Conservation (phyloP, 345 rosid genomes). For the Salix purpurea region DNA sequence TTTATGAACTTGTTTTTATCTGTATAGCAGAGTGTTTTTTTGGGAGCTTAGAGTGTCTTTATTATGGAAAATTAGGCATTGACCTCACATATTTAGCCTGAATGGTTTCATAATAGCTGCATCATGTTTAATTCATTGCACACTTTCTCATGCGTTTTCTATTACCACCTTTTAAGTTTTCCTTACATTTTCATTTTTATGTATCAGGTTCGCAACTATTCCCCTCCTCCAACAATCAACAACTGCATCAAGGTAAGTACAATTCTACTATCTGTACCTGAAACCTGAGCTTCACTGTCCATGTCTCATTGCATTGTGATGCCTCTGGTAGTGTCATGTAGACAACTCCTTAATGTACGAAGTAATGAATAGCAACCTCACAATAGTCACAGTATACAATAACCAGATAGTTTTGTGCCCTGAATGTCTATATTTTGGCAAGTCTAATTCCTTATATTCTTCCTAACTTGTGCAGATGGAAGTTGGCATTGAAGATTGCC, state of each 20-base stretch:
- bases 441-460: neutral
- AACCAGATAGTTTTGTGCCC: neutral
- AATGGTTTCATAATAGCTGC: neutral
- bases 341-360: neutral
- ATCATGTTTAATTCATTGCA: neutral
- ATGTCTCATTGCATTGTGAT: neutral
- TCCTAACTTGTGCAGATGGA: slow-evolving; percentile 68
- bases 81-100: neutral
- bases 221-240: slow-evolving; percentile 73
- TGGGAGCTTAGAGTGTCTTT: neutral
- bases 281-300: neutral
- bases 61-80: neutral
- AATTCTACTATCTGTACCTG: neutral
- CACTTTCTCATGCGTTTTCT: neutral
- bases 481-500: slow-evolving; percentile 97
- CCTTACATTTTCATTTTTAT: slow-evolving; percentile 12
- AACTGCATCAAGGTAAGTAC: slow-evolving; percentile 80
- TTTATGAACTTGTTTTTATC: neutral
- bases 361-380: neutral
- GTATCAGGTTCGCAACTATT: slow-evolving; percentile 74
- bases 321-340: neutral
- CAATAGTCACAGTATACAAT: neutral
- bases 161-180: neutral
- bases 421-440: neutral
- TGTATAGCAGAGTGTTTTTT: neutral